These are phyloP conservation scores for Thielaviopsis populi DNA, from an alignment of 2,329 filamentous ascomycete species.

Conservation along the genomic window DNA sequence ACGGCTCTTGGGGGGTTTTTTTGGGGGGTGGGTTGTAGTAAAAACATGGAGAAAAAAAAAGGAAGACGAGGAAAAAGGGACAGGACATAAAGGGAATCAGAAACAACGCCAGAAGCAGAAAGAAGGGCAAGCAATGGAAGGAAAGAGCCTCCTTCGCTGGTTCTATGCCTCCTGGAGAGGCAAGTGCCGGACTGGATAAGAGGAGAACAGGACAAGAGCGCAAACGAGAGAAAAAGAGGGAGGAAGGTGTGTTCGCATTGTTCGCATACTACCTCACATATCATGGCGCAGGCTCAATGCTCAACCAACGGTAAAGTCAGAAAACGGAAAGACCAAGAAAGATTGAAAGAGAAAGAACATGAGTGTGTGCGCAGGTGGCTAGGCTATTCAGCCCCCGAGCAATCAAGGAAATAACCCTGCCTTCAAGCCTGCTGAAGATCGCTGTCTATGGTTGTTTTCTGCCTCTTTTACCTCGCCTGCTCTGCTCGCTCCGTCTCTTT, in stretches of 20 bases:
- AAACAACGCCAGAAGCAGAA: not conserved
- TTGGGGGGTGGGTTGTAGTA: not conserved
- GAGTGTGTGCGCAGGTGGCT: not conserved
- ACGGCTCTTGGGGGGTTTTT: conserved; percentile 1
- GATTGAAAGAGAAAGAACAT: not conserved
- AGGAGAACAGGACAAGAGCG: not conserved
- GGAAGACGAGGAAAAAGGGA: not conserved
- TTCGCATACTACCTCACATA: not conserved
- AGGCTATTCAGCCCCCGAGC: not conserved
- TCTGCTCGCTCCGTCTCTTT: not conserved
- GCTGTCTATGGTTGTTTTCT: not conserved
- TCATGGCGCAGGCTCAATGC: not conserved
- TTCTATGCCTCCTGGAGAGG: not conserved
- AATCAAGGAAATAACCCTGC: not conserved
- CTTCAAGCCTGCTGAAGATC: not conserved
- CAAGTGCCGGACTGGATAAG: not conserved
- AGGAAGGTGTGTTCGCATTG: not conserved
- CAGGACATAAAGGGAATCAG: not conserved
- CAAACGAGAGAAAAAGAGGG: not conserved
- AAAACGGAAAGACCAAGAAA: not conserved
- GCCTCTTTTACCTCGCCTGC: not conserved
- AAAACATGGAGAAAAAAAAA: not conserved
- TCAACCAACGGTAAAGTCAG: not conserved
- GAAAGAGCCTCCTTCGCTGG: not conserved
- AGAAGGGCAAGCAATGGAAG: not conserved